These are phyloP conservation scores for Globisporangium rhizosaccharum DNA, from an alignment of 352 stramenopile genomes.

Conservation along the genomic window DNA sequence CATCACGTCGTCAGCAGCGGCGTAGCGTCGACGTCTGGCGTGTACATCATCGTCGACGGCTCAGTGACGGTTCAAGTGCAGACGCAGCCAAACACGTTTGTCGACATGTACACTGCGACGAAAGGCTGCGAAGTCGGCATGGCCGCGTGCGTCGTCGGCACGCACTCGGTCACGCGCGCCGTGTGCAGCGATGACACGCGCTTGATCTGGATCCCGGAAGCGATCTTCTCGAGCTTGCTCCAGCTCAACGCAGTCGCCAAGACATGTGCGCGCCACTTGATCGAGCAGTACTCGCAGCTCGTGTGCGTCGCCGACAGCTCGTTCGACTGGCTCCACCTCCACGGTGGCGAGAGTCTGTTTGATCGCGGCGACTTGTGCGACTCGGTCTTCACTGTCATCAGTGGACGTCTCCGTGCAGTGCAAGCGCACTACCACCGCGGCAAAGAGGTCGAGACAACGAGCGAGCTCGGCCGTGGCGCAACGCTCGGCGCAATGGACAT, in stretches of 20 bases:
- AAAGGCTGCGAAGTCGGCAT: constrained; percentile 67
- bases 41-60: constrained; percentile 64
- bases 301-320: constrained; percentile 72
- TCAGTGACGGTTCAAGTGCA: constrained; percentile 48
- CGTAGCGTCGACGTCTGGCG: constrained; percentile 10
- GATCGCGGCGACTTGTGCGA: constrained; percentile 70
- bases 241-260: constrained; percentile 45
- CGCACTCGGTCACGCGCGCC: constrained; percentile 31
- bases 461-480: constrained; percentile 72
- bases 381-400: constrained; percentile 80
- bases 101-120: constrained; percentile 44
- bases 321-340: constrained; percentile 82
- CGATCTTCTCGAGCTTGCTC: constrained; percentile 50
- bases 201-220: constrained; percentile 52
- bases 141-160: constrained; percentile 57
- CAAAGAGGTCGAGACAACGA: constrained; percentile 68
- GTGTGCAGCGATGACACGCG: constrained; percentile 42
- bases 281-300: constrained; percentile 66
- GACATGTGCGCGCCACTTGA: constrained; percentile 49
- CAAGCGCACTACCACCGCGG: constrained; percentile 56
- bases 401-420: constrained; percentile 64
- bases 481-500: constrained; percentile 82
- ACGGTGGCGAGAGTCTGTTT: constrained; percentile 77
- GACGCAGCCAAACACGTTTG: constrained; percentile 28
- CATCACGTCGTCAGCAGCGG: constrained; percentile 20